A percentile compares a stretch with the other conserved stretches of the same genome.
These are phyloP conservation scores for Suillus subaureus DNA, from an alignment of 768 basidiomycete genomes.

Conservation along the genomic window DNA sequence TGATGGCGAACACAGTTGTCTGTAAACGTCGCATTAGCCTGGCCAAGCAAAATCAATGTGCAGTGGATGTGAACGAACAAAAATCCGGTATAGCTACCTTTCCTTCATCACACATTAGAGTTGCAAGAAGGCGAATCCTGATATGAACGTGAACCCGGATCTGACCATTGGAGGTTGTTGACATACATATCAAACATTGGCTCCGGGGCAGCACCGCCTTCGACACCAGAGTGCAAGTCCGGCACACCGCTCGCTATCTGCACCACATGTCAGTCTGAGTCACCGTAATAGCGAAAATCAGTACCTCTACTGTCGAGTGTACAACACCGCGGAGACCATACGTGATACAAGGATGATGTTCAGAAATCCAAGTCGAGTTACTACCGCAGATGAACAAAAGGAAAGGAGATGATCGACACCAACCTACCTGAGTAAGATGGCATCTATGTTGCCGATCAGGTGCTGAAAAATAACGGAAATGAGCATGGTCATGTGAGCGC, in stretches of 20 bases:
- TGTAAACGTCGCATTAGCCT: conserved; percentile 29
- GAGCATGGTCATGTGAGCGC: neutral
- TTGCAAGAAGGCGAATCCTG: conserved; percentile 80
- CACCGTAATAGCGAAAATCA: neutral
- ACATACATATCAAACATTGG: conserved; percentile 92
- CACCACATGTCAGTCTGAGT: neutral
- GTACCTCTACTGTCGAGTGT: conserved; percentile 78
- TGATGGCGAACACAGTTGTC: conserved; percentile 78
- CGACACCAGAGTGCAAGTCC: conserved; percentile 92
- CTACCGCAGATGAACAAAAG: conserved; percentile 36
- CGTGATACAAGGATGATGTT: conserved; percentile 90
- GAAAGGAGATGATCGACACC: conserved; percentile 3
- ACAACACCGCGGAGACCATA: conserved; percentile 95
- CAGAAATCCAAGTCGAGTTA: conserved; percentile 97
- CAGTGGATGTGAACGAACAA: conserved; percentile 54
- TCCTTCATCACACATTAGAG: conserved; percentile 58
- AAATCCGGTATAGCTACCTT: conserved; percentile 77
- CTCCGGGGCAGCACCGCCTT: conserved; percentile 86
- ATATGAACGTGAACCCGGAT: neutral
- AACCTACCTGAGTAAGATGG: conserved; percentile 79
- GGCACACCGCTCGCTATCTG: conserved; percentile 73
- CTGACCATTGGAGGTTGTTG: neutral
- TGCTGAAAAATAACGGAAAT: conserved; percentile 46
- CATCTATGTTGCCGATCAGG: conserved; percentile 83
- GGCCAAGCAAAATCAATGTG: neutral